phyloP scores from a whole-genome alignment of 768 basidiomycete genomes.

The Suillus americanus region DNA sequence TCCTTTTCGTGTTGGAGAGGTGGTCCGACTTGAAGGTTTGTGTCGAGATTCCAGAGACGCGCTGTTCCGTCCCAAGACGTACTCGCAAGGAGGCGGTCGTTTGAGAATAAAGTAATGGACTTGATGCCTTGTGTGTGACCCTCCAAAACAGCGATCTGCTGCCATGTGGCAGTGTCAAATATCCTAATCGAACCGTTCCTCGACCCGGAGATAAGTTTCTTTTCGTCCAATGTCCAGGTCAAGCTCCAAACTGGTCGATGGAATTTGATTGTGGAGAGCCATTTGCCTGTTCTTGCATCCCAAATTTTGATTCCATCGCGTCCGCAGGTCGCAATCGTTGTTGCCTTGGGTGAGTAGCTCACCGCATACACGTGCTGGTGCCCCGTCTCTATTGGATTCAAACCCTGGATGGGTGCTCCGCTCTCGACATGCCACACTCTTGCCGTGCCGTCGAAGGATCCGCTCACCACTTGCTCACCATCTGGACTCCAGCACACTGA shows the following conservation, averaged over 20 bases:
- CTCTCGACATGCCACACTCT: not conserved
- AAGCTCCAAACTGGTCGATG: not conserved
- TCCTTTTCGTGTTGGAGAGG: too few species aligned
- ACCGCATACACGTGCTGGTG: not conserved
- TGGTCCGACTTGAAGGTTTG: too few species aligned
- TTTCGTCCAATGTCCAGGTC: too few species aligned
- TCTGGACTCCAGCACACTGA: conserved; percentile 2
- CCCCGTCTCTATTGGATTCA: not conserved
- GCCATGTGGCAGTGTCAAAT: too few species aligned
- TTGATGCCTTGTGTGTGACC: too few species aligned
- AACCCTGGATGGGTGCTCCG: not conserved
- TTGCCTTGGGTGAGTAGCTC: not conserved
- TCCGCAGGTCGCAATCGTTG: not conserved
- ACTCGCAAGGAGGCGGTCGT: too few species aligned
- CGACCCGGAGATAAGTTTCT: too few species aligned
- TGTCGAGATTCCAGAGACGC: too few species aligned
- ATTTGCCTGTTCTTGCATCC: not conserved
- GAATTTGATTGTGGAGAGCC: not conserved
- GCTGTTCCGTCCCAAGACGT: too few species aligned
- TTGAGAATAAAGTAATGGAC: too few species aligned
- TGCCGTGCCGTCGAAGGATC: conserved; percentile 11
- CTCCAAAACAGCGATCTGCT: too few species aligned
- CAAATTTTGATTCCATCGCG: not conserved
- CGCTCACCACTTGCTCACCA: conserved; percentile 13
- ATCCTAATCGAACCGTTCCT: too few species aligned